phyloP scores from a whole-genome alignment of 495 filamentous ascomycete species.

The Penicillium longicatenatum region DNA sequence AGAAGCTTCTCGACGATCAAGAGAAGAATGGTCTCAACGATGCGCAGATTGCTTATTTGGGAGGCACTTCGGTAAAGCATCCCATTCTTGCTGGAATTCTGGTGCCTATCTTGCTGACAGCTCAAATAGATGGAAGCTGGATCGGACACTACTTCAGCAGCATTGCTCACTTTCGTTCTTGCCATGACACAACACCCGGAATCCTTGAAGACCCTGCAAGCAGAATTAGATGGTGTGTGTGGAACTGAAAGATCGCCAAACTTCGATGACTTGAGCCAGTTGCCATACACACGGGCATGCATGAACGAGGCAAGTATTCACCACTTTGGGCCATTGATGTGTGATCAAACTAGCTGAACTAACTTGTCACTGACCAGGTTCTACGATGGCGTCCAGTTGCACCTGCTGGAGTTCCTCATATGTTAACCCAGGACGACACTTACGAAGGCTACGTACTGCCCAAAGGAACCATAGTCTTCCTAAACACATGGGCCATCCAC shows the following conservation, averaged over 20 bases:
- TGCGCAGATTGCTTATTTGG: constrained; percentile 4
- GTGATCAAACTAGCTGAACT: neutral
- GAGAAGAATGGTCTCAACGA: neutral
- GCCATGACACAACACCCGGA: constrained; percentile 39
- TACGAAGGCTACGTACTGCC: constrained; percentile 54
- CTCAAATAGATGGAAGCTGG: constrained; percentile 7
- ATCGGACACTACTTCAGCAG: constrained; percentile 4
- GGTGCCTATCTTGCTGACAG: neutral
- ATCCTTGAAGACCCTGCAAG: constrained; percentile 47
- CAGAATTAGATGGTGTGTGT: constrained; percentile 40
- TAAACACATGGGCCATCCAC: constrained; percentile 47
- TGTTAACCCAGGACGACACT: constrained; percentile 51
- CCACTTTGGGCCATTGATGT: neutral
- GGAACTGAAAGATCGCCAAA: constrained; percentile 23
- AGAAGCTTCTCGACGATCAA: neutral
- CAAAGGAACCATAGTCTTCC: constrained; percentile 44
- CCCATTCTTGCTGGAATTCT: neutral
- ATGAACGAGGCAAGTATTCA: constrained; percentile 29
- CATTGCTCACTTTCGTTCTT: constrained; percentile 29
- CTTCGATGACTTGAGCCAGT: constrained; percentile 14
- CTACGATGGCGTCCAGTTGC: constrained; percentile 39
- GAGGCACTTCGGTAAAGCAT: neutral
- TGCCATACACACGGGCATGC: constrained; percentile 38
- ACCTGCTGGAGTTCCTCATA: constrained; percentile 52
- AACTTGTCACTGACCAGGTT: neutral